These are phyloP conservation scores for Eimeria tenella DNA, from an alignment of 169 alveolate genomes.

Conservation along the genomic window DNA sequence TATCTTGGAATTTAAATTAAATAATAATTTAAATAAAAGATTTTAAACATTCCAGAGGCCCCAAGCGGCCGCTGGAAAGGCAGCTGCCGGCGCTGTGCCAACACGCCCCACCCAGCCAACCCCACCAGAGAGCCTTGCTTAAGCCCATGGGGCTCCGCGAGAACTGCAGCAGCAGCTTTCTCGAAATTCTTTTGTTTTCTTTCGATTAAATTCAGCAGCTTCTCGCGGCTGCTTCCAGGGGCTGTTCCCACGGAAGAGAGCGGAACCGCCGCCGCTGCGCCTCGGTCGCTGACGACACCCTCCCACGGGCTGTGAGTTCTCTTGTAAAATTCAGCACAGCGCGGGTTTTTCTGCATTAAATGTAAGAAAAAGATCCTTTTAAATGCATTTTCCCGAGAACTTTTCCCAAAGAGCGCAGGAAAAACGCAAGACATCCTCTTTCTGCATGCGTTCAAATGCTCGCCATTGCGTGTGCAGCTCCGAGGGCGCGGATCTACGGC, in stretches of 20 bases:
- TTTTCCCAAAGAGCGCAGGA: not conserved
- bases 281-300: conserved; percentile 71
- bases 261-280: conserved; percentile 48
- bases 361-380: not conserved
- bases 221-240: not conserved
- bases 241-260: not conserved
- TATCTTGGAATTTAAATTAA: too few species aligned
- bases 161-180: not conserved
- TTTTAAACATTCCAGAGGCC: too few species aligned
- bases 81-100: conserved; percentile 36
- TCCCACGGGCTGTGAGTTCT: conserved; percentile 15
- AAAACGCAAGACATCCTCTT: conserved; percentile 60
- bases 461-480: conserved; percentile 33
- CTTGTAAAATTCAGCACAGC: not conserved
- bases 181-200: not conserved
- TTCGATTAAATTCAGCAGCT: not conserved
- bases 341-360: not conserved
- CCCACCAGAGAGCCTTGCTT: conserved; percentile 31
- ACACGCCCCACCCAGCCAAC: conserved; percentile 63
- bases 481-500: not conserved
- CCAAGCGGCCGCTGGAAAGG: too few species aligned
- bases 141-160: not conserved
- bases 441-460: conserved; percentile 39
- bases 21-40: too few species aligned
- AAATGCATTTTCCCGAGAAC: not conserved